Evolutionary conservation across 768 basidiomycete genomes (phyloP), one percentile per base, ranked within the genome.

Genomic region (Termitomyces sp.): DNA sequence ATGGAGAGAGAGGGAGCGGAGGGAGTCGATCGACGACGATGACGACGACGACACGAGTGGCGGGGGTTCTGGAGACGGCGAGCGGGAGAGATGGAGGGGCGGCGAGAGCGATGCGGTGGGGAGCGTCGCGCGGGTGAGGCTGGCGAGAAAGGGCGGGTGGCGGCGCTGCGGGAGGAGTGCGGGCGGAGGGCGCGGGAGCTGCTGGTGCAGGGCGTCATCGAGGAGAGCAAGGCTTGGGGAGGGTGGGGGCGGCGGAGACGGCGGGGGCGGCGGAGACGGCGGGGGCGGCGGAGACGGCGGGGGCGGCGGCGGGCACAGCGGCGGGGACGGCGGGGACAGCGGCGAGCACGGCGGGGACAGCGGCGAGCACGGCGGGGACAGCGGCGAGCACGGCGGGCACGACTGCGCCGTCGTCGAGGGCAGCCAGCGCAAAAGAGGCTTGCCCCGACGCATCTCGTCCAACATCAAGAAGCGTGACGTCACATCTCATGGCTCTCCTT

Each of bases 81-180:
- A 60, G 59, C 65, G 45, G 54, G 60, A 37, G 55, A 57, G 50
- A 48, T n/a, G 42, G 28, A 71, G 59, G 1, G 73, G 63, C 12
- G 75, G 77, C 0, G 84, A 81, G 14, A 87, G 69, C 1, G 84
- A 81, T 6, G 84, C 73, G 7, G 81, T 85, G 26, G 88, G 86
- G 26, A 87, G 76, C 0, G 87, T 82, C 1, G 80, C 75, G 46
- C 85, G 80, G 3, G 83, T 78, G 53, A 86, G 74, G 60, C 66
- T 75, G 63, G 80, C 78, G 52, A 86, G 68, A 53, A 82, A 76
- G 8, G 79, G 77, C 8, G 84, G 84, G 0, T 78, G 67, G n/a
- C 64, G 55, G 19, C n/a, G 37, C 28, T 51, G 49, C 14, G 53
- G 49, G 4, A 57, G 53, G 2, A 44, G 48, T 69, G 80, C 78